Evolutionary conservation across 768 basidiomycete genomes (phyloP).

Genomic region (Saitozyma podzolica): DNA sequence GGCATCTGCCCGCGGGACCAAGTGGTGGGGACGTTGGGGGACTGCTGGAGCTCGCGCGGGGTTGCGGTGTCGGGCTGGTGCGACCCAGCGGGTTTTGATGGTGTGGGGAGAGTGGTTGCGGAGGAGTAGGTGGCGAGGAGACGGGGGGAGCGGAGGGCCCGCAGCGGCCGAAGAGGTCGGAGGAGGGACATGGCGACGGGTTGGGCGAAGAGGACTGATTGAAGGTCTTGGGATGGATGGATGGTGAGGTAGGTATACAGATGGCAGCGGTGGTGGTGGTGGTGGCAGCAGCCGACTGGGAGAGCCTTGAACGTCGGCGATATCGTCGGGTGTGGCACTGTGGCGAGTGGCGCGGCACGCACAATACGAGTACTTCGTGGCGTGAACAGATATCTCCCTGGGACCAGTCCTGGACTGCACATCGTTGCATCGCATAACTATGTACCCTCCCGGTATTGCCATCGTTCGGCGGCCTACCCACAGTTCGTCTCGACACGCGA

Average conservation of each 20-base stretch:
- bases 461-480: no score
- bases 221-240: not conserved
- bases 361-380: no score
- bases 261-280: not conserved
- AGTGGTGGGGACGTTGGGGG: conserved; percentile 76
- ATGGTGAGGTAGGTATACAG: not conserved
- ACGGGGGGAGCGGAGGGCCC: not conserved
- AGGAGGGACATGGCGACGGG: conserved; percentile 8
- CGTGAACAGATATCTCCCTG: no score
- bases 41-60: conserved; percentile 57
- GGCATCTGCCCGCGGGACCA: conserved; percentile 84
- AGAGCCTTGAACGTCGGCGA: no score
- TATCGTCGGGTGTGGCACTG: no score
- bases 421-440: no score
- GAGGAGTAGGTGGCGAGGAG: not conserved
- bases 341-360: no score
- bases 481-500: no score
- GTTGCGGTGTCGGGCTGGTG: conserved; percentile 31
- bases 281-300: no score
- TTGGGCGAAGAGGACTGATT: not conserved
- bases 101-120: conserved; percentile 24
- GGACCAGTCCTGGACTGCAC: no score
- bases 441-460: no score
- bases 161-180: not conserved
- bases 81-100: conserved; percentile 19